Conservation (phyloP, 768 basidiomycete genomes). For the Boletus pseudopeckii region DNA sequence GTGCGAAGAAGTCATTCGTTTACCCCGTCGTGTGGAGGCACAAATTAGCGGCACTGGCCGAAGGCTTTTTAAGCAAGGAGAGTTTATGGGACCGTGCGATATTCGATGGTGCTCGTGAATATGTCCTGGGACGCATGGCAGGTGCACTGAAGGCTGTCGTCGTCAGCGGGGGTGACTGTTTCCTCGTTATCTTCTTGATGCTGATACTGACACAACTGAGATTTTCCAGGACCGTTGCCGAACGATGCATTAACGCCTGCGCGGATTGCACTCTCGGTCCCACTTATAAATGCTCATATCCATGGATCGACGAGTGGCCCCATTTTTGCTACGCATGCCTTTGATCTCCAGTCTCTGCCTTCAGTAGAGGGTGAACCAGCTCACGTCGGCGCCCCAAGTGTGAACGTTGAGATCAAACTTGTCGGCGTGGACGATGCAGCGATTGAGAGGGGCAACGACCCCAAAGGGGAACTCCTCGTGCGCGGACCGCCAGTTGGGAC, state of each 20-base stretch:
- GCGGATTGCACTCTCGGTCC: conserved; percentile 73
- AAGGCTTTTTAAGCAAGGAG: conserved; percentile 75
- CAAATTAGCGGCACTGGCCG: conserved; percentile 62
- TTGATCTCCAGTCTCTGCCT: conserved; percentile 79
- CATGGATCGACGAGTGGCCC: conserved; percentile 71
- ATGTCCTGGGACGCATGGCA: conserved; percentile 57
- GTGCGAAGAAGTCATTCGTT: conserved; percentile 52
- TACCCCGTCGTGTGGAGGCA: conserved; percentile 73
- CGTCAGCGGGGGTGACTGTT: conserved; percentile 63
- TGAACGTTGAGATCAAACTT: conserved; percentile 84
- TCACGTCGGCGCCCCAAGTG: conserved; percentile 75
- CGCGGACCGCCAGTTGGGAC: conserved; percentile 74
- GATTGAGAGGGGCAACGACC: conserved; percentile 66
- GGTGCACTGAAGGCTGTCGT: conserved; percentile 64
- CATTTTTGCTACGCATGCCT: conserved; percentile 75
- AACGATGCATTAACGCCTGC: conserved; percentile 54
- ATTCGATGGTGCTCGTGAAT: conserved; percentile 63
- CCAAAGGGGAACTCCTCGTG: conserved; percentile 56
- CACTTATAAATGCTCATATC: conserved; percentile 61
- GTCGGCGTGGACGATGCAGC: conserved; percentile 59
- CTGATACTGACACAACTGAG: not conserved
- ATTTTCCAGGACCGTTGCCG: conserved; percentile 45
- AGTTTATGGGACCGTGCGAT: conserved; percentile 84
- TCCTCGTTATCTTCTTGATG: not conserved
- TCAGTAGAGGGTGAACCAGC: conserved; percentile 33